Percentiles rank a stretch among this genome's conserved stretches.
Evolutionary conservation across 2,329 filamentous ascomycete species (phyloP).

Genomic region (Chalaropsis ovoidea): DNA sequence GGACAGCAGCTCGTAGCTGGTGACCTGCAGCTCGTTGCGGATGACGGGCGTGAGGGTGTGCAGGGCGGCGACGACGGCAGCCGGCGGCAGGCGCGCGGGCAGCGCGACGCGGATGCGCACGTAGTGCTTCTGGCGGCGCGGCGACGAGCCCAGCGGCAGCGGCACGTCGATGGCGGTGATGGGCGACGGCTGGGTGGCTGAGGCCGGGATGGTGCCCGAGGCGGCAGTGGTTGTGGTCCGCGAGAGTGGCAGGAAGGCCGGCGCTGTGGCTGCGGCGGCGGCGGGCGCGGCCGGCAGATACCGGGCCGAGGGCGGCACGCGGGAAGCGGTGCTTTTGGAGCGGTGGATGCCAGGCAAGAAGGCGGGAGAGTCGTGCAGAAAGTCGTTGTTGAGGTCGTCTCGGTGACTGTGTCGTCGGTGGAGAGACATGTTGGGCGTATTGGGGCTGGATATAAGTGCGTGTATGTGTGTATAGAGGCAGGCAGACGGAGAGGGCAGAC

Average conservation of each 20-base stretch:
- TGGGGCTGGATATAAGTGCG: not conserved
- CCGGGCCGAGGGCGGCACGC: not conserved
- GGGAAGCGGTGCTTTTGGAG: constrained; percentile 5
- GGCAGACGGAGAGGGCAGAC: too few relatives aligned
- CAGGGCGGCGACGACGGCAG: constrained; percentile 34
- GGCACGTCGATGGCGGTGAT: constrained; percentile 23
- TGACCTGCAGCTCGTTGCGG: constrained; percentile 34
- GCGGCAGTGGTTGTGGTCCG: constrained; percentile 9
- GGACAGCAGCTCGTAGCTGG: constrained; percentile 32
- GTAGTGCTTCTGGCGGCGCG: constrained; percentile 23
- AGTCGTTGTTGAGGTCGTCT: not conserved
- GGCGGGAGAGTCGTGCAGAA: not conserved
- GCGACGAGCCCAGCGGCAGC: constrained; percentile 26
- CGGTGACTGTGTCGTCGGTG: constrained; percentile 10
- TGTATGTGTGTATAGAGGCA: not conserved
- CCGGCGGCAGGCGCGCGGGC: constrained; percentile 34
- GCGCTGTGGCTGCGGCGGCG: constrained; percentile 1
- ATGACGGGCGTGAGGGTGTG: constrained; percentile 38
- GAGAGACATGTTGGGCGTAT: constrained; percentile 4
- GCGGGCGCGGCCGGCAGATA: not conserved
- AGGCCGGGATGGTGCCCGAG: constrained; percentile 26
- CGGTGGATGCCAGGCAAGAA: constrained; percentile 5
- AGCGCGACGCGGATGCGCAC: constrained; percentile 37
- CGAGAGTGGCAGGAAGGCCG: constrained; percentile 16
- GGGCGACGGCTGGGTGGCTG: constrained; percentile 30